Conservation (phyloP, 768 basidiomycete genomes). For the Suillus decipiens region DNA sequence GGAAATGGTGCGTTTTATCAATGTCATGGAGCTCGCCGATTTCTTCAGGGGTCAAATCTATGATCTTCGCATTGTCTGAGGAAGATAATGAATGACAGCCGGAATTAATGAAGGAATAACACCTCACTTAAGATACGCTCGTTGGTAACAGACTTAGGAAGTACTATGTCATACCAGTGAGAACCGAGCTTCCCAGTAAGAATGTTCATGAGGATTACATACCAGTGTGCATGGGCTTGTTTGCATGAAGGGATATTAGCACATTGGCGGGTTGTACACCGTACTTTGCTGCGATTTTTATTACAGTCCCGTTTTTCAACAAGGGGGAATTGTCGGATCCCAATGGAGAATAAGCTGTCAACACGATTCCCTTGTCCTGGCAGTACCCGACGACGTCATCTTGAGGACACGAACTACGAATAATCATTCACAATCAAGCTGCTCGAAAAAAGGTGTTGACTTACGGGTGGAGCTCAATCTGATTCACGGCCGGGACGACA, state of each 20-base stretch:
- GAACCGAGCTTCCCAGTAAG: slow-evolving; percentile 17
- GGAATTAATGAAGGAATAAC: background rate
- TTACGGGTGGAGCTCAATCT: slow-evolving; percentile 76
- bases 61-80: slow-evolving; percentile 57
- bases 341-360: slow-evolving; percentile 81
- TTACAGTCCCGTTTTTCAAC: slow-evolving; percentile 57
- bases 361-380: slow-evolving; percentile 59
- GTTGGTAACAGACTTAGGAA: slow-evolving; percentile 78
- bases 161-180: slow-evolving; percentile 39
- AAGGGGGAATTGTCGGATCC: slow-evolving; percentile 73
- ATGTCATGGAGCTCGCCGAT: slow-evolving; percentile 57
- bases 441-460: slow-evolving; percentile 21
- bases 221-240: slow-evolving; percentile 59
- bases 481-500: slow-evolving; percentile 75
- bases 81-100: slow-evolving; percentile 6
- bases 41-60: slow-evolving; percentile 65
- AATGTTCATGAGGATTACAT: slow-evolving; percentile 9
- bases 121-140: slow-evolving; percentile 57
- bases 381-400: slow-evolving; percentile 66
- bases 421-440: slow-evolving; percentile 3
- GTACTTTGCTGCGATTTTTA: slow-evolving; percentile 63
- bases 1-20: slow-evolving; percentile 62
- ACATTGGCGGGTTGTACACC: slow-evolving; percentile 61
- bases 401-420: slow-evolving; percentile 59
- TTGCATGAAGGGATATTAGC: slow-evolving; percentile 73